Percentiles rank a stretch among this genome's conserved stretches.
phyloP scores from a whole-genome alignment of 345 rosid species.

The Melastoma malabathricum region DNA sequence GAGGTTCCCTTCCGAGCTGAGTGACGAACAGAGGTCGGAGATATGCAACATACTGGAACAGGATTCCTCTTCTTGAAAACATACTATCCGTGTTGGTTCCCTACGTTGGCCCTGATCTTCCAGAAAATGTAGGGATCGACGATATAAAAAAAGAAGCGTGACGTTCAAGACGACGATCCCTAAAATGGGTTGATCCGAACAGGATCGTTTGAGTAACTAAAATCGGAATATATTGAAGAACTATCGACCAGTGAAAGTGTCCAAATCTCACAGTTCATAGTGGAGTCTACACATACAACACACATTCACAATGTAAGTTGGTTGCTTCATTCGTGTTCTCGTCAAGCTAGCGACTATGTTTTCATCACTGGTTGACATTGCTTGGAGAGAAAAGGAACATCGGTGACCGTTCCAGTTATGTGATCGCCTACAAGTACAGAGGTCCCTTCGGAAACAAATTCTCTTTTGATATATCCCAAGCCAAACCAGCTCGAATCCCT shows the following conservation, averaged over 20 bases:
- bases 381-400: constrained; percentile 50
- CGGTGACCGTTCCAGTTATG: constrained; percentile 31
- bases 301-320: too few relatives aligned
- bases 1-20: constrained; percentile 44
- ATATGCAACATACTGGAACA: constrained; percentile 36
- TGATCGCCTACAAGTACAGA: constrained; percentile 48
- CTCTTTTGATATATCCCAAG: constrained; percentile 63
- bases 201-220: too few relatives aligned
- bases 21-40: constrained; percentile 34
- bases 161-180: too few relatives aligned
- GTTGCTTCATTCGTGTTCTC: too few relatives aligned
- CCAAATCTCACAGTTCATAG: too few relatives aligned
- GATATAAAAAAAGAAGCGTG: too few relatives aligned
- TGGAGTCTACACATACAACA: too few relatives aligned
- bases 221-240: too few relatives aligned
- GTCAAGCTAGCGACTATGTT: constrained; percentile 21
- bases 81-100: constrained; percentile 4
- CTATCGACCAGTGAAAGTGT: too few relatives aligned
- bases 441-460: constrained; percentile 36
- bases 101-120: too few relatives aligned
- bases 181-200: too few relatives aligned
- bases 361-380: constrained; percentile 36
- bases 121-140: too few relatives aligned
- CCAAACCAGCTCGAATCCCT: constrained; percentile 41
- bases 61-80: constrained; percentile 11